Evolutionary conservation across 495 filamentous ascomycete genomes (phyloP).

Genomic region (Aspergillus hancockii): DNA sequence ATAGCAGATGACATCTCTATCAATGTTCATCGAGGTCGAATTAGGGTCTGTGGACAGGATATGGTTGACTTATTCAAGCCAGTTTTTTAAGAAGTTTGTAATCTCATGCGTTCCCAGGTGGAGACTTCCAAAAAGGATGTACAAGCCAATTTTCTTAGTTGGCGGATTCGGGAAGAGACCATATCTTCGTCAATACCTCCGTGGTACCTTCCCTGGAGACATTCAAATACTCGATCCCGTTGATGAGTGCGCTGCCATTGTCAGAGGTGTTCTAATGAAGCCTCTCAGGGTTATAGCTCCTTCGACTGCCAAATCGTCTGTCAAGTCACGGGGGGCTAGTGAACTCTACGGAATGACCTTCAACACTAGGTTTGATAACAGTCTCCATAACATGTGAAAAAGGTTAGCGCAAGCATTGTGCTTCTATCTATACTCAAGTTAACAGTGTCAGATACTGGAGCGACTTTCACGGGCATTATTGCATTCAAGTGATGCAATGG

Average conservation of each 20-base stretch:
- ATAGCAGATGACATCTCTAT: constrained; percentile 18
- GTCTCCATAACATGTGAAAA: constrained; percentile 24
- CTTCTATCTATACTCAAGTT: neutral
- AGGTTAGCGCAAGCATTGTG: constrained; percentile 16
- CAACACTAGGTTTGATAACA: constrained; percentile 11
- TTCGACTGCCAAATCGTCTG: constrained; percentile 18
- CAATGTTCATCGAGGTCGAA: constrained; percentile 20
- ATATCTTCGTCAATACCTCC: constrained; percentile 49
- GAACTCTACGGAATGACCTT: constrained; percentile 38
- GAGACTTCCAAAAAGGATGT: constrained; percentile 16
- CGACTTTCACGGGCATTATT: constrained; percentile 20
- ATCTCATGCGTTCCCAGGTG: constrained; percentile 25
- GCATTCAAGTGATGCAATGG: constrained; percentile 26
- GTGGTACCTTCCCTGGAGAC: constrained; percentile 11
- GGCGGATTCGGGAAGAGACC: constrained; percentile 70
- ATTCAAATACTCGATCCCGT: constrained; percentile 29
- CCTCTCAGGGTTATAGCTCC: constrained; percentile 28
- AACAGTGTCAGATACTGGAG: constrained; percentile 21
- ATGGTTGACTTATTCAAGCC: constrained; percentile 26
- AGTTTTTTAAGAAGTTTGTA: constrained; percentile 20
- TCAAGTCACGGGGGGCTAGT: constrained; percentile 37
- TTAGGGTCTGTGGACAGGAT: constrained; percentile 18
- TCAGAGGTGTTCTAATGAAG: constrained; percentile 42
- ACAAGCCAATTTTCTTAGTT: constrained; percentile 63
- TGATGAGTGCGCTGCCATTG: constrained; percentile 45